Conservation (phyloP, 1,284 basidiomycete genomes). For the Pseudozyma tsukubaensis region DNA sequence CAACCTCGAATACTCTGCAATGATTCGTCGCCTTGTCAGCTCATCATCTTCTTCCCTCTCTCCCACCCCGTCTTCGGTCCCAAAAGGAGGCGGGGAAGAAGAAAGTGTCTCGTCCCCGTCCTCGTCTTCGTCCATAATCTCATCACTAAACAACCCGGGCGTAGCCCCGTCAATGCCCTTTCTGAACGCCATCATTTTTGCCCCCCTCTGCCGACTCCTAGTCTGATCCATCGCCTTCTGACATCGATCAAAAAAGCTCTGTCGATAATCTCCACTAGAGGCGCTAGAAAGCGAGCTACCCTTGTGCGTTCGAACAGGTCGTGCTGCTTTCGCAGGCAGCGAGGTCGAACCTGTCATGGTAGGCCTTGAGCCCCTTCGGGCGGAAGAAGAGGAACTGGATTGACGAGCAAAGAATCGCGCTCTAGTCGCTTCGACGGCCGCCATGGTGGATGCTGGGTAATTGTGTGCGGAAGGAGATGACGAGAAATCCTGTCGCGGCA, state of each 20-base stretch:
- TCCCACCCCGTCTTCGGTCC: not conserved
- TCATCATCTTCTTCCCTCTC: conserved; percentile 44
- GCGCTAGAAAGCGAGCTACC: conserved; percentile 8
- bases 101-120: not conserved
- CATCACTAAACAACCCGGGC: conserved; percentile 20
- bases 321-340: not conserved
- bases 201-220: not conserved
- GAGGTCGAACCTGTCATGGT: conserved; percentile 15
- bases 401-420: conserved; percentile 42
- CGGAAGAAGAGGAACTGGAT: conserved; percentile 3
- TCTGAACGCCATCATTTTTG: conserved; percentile 11
- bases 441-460: conserved; percentile 40
- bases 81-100: not conserved
- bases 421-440: conserved; percentile 25
- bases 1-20: conserved; percentile 43
- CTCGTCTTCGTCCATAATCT: conserved; percentile 24
- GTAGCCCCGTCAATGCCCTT: conserved; percentile 24
- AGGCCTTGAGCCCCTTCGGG: conserved; percentile 12
- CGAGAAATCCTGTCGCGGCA: conserved; percentile 30
- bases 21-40: conserved; percentile 32
- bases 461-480: conserved; percentile 14
- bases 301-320: conserved; percentile 8
- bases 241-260: conserved; percentile 41
- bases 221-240: conserved; percentile 31
- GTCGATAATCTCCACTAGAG: conserved; percentile 18